These are phyloP conservation scores for Saccharomycopsis fibuligera DNA, from an alignment of 805 yeast species.

Conservation along the genomic window DNA sequence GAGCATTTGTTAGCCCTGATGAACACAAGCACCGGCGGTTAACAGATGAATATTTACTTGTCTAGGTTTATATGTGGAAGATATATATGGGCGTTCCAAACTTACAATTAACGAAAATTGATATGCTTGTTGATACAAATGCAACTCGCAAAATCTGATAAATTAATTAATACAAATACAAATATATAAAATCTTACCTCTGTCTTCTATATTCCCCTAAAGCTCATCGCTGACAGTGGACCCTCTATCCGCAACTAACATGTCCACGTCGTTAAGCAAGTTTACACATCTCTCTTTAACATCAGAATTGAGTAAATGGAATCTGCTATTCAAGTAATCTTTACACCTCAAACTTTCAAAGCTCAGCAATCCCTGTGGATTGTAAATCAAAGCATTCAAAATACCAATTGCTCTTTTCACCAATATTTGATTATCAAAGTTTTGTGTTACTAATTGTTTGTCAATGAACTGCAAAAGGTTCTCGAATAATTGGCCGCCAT, in stretches of 20 bases:
- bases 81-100: no score
- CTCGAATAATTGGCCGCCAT: slow-evolving; percentile 1
- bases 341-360: slow-evolving; percentile 8
- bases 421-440: slow-evolving; percentile 9
- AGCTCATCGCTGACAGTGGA: slow-evolving; percentile 3
- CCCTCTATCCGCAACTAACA: slow-evolving; percentile 6
- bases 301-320: slow-evolving; percentile 10
- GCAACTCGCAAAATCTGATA: no score
- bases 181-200: no score
- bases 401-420: slow-evolving; percentile 18
- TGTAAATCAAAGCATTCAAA: slow-evolving; percentile 16
- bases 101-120: no score
- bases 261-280: slow-evolving; percentile 14
- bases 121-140: no score
- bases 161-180: no score
- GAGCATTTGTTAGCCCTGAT: no score
- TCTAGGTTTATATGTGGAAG: no score
- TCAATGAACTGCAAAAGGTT: slow-evolving; percentile 9
- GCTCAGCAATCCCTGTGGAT: slow-evolving; percentile 11
- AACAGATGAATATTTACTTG: no score
- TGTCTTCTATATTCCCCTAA: no score
- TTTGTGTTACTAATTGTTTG: not conserved
- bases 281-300: slow-evolving; percentile 17
- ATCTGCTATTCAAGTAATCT: slow-evolving; percentile 6
- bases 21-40: no score